A percentile compares a stretch with the other conserved stretches of the same genome.
phyloP scores from a whole-genome alignment of 139 green algal genomes.

The Auxenochlorella pyrenoidosa region DNA sequence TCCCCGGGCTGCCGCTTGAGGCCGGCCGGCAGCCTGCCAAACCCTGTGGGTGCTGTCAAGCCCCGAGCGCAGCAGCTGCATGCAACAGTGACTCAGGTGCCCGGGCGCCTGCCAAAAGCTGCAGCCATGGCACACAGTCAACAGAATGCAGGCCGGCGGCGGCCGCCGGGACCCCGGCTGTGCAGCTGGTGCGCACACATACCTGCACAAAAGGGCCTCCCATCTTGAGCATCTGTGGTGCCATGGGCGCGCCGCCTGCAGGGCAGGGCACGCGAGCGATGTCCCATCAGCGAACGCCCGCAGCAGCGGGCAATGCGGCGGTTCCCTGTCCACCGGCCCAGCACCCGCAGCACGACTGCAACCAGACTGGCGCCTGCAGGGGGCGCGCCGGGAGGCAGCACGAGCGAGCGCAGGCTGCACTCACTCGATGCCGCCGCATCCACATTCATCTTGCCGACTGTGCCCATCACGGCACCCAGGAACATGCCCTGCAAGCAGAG shows the following conservation, averaged over 20 bases:
- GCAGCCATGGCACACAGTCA: too few relatives aligned
- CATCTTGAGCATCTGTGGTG: conserved; percentile 31
- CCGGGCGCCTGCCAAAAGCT: too few relatives aligned
- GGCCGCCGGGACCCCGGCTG: conserved; percentile 57
- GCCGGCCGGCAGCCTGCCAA: too few relatives aligned
- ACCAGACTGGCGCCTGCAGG: background rate
- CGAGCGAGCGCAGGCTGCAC: background rate
- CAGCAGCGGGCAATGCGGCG: too few relatives aligned
- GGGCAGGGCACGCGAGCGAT: background rate
- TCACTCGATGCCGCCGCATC: conserved; percentile 23
- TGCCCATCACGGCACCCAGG: conserved; percentile 81
- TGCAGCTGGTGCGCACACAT: too few relatives aligned
- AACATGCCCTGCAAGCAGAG: conserved; percentile 45
- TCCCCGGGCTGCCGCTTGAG: too few relatives aligned
- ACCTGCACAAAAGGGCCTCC: conserved; percentile 16
- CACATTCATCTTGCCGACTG: conserved; percentile 63
- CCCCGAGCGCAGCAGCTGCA: too few relatives aligned
- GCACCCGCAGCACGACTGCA: too few relatives aligned
- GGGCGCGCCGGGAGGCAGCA: background rate
- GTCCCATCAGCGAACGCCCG: background rate
- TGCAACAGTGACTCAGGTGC: too few relatives aligned
- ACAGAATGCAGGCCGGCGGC: conserved; percentile 48
- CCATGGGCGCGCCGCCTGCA: conserved; percentile 16
- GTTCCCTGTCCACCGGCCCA: too few relatives aligned
- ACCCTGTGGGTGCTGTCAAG: too few relatives aligned